These are phyloP conservation scores for Coniochaeta prunicola DNA, from an alignment of 2,329 filamentous ascomycete species.

Conservation along the genomic window DNA sequence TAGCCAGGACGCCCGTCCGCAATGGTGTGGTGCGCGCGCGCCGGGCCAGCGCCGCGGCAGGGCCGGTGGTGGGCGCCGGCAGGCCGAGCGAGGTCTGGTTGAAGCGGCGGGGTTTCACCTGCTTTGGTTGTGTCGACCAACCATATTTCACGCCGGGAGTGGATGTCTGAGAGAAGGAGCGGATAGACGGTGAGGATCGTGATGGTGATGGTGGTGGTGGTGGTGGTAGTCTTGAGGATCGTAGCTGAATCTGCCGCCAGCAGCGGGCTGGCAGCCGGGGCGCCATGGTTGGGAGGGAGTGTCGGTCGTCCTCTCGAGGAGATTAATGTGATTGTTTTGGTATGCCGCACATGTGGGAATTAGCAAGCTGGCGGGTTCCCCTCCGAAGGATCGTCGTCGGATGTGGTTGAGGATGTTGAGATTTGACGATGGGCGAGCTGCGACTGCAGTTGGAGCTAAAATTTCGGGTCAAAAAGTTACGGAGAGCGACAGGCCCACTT, in stretches of 20 bases:
- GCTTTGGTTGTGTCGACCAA: constrained; percentile 45
- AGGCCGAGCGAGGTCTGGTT: constrained; percentile 52
- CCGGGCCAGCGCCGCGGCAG: constrained; percentile 53
- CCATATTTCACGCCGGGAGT: constrained; percentile 49
- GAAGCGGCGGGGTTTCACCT: constrained; percentile 50
- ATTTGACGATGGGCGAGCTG: neutral
- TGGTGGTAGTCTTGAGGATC: constrained; percentile 4
- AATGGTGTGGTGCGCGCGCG: constrained; percentile 52
- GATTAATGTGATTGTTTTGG: neutral
- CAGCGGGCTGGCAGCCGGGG: constrained; percentile 24
- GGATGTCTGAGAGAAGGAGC: constrained; percentile 35
- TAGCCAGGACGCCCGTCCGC: constrained; percentile 74
- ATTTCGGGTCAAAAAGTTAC: constrained; percentile 5
- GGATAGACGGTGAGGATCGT: constrained; percentile 16
- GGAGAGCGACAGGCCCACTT: neutral
- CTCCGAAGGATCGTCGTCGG: neutral
- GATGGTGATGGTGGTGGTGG: constrained; percentile 13
- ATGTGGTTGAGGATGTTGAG: neutral
- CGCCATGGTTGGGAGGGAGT: constrained; percentile 16
- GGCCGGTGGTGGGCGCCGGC: constrained; percentile 48
- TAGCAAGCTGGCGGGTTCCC: neutral
- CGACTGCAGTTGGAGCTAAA: neutral
- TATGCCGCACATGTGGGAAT: neutral
- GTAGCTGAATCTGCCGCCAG: constrained; percentile 17
- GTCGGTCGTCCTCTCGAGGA: neutral